A percentile compares a stretch with the other conserved stretches of the same genome.
phyloP scores from a whole-genome alignment of 2,329 filamentous ascomycete genomes.

The Calonectria ilicicola region DNA sequence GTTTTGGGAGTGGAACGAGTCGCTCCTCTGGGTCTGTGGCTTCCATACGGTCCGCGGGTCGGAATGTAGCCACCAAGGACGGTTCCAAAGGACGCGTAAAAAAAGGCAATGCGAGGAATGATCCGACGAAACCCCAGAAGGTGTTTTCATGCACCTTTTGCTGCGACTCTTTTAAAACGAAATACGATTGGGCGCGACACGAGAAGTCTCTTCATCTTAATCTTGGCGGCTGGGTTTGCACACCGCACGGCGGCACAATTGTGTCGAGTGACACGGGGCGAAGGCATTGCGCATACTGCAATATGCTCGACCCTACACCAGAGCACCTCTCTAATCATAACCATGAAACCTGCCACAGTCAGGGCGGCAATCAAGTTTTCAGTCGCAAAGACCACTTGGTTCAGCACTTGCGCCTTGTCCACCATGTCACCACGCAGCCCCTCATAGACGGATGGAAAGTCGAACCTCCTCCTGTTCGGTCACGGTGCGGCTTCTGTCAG shows the following conservation, averaged over 20 bases:
- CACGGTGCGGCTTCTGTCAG: slow-evolving; percentile 47
- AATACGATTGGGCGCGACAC: slow-evolving; percentile 41
- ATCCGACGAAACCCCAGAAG: not conserved
- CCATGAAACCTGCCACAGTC: slow-evolving; percentile 27
- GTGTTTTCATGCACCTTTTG: slow-evolving; percentile 38
- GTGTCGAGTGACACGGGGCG: slow-evolving; percentile 11
- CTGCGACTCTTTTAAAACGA: slow-evolving; percentile 41
- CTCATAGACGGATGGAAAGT: slow-evolving; percentile 53
- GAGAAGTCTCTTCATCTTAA: slow-evolving; percentile 40
- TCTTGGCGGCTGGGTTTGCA: slow-evolving; percentile 37
- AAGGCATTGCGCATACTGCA: slow-evolving; percentile 39
- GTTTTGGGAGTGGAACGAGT: slow-evolving; percentile 33
- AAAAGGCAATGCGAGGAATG: not conserved
- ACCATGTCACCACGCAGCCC: slow-evolving; percentile 49
- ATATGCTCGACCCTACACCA: slow-evolving; percentile 32
- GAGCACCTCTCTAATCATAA: slow-evolving; percentile 42
- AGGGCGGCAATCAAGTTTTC: slow-evolving; percentile 32
- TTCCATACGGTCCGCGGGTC: not conserved
- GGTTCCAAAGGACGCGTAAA: not conserved
- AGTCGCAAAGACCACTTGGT: slow-evolving; percentile 47
- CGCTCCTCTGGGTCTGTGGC: slow-evolving; percentile 28
- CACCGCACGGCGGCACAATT: slow-evolving; percentile 34
- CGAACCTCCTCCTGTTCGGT: slow-evolving; percentile 35
- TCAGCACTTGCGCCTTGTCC: slow-evolving; percentile 46
- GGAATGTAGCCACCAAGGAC: not conserved